Evolutionary conservation across 2,329 filamentous ascomycete genomes (phyloP).

Genomic region (Exserohilum rostratum): DNA sequence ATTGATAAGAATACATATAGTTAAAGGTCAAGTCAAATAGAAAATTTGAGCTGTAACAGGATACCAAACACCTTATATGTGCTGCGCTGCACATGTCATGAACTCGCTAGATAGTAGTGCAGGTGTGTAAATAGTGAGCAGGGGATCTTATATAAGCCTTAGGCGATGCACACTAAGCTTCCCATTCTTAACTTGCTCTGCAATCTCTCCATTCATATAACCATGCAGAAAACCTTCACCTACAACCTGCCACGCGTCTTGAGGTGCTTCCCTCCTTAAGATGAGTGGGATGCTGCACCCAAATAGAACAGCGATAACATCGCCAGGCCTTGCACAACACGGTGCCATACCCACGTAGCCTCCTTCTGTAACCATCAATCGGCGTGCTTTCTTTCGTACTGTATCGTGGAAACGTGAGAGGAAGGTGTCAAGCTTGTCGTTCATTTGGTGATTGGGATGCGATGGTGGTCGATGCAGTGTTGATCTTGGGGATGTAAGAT

Average conservation of each 20-base stretch:
- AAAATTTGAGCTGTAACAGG: no score
- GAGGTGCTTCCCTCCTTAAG: constrained; percentile 20
- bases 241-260: constrained; percentile 33
- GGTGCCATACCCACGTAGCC: constrained; percentile 39
- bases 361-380: constrained; percentile 34
- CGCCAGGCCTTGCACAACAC: constrained; percentile 34
- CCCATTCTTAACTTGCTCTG: constrained; percentile 17
- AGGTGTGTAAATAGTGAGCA: no score
- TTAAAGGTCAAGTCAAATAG: no score
- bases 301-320: constrained; percentile 40
- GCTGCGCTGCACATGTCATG: no score
- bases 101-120: no score
- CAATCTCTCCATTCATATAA: constrained; percentile 38
- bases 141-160: constrained; percentile 8
- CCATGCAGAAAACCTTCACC: constrained; percentile 38
- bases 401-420: constrained; percentile 39
- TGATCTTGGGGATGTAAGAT: constrained; percentile 5
- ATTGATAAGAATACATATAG: no score
- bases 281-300: constrained; percentile 48
- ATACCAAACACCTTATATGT: no score
- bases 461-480: constrained; percentile 21
- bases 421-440: constrained; percentile 32
- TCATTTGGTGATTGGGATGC: constrained; percentile 19
- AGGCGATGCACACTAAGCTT: constrained; percentile 16
- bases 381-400: constrained; percentile 36